phyloP scores from a whole-genome alignment of 139 green algal species.

The Pleodorina starrii region DNA sequence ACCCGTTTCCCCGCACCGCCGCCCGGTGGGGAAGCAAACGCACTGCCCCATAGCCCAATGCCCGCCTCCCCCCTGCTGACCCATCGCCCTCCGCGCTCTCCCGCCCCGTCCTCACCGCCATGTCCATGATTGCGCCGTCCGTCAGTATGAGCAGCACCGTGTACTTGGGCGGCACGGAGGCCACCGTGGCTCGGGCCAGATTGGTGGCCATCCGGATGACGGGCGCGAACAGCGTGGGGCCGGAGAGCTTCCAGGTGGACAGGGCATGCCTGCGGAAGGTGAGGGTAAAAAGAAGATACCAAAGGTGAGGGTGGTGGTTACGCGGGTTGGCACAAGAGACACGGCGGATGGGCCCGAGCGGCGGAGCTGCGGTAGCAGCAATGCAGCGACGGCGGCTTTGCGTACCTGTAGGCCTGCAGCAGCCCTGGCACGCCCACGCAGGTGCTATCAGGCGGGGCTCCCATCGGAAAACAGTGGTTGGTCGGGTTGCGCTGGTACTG shows the following conservation, averaged over 20 bases:
- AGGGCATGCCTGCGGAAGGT: slow-evolving; percentile 51
- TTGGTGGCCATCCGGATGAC: slow-evolving; percentile 50
- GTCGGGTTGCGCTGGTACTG: slow-evolving; percentile 24
- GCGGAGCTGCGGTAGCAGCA: too few species aligned
- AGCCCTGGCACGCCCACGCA: slow-evolving; percentile 59
- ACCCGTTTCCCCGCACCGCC: too few species aligned
- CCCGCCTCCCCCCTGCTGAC: too few species aligned
- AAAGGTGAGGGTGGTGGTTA: too few species aligned
- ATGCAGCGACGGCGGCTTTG: too few species aligned
- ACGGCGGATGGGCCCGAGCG: too few species aligned
- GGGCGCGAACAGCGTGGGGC: slow-evolving; percentile 67
- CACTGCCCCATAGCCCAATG: too few species aligned
- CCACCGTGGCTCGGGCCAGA: background rate
- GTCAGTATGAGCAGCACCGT: slow-evolving; percentile 69
- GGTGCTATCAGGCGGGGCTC: slow-evolving; percentile 35
- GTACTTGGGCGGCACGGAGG: slow-evolving; percentile 51
- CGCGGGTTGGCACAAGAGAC: too few species aligned
- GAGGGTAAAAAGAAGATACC: too few species aligned
- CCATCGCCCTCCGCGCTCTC: too few species aligned
- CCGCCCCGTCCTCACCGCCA: slow-evolving; percentile 63
- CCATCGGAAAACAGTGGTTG: slow-evolving; percentile 65
- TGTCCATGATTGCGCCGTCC: slow-evolving; percentile 71
- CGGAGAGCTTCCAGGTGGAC: slow-evolving; percentile 53
- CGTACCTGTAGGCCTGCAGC: slow-evolving; percentile 55
- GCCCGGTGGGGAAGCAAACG: too few species aligned